Evolutionary conservation across 176 grass and related monocot species (phyloP).

Genomic region (Triticum dicoccoides): DNA sequence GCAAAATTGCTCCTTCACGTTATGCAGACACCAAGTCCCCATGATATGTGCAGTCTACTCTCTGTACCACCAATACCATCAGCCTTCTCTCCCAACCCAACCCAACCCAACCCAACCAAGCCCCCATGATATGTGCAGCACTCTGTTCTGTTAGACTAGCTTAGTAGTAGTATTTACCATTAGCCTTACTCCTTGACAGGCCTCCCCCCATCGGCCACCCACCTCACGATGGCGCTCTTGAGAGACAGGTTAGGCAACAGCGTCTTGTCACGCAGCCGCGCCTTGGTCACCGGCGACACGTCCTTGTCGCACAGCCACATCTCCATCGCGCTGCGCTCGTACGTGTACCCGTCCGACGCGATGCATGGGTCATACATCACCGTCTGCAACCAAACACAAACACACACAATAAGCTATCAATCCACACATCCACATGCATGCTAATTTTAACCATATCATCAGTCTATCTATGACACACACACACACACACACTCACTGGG

Average conservation of each 20-base stretch:
- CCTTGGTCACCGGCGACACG: constrained; percentile 37
- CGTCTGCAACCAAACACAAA: constrained; percentile 31
- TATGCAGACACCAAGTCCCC: no score
- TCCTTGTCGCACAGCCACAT: constrained; percentile 42
- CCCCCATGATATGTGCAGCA: background rate
- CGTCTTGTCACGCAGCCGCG: constrained; percentile 23
- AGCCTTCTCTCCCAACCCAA: background rate
- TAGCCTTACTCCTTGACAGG: background rate
- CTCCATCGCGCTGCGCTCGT: constrained; percentile 66
- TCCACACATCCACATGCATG: background rate
- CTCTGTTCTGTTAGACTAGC: background rate
- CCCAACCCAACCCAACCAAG: background rate
- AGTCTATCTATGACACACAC: background rate
- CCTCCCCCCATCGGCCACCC: constrained; percentile 10
- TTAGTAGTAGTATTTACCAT: background rate
- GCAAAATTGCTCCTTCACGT: background rate
- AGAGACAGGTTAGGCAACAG: constrained; percentile 18
- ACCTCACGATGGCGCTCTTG: constrained; percentile 24
- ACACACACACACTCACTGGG: background rate
- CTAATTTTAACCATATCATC: background rate
- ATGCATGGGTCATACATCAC: constrained; percentile 72
- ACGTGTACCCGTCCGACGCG: constrained; percentile 72
- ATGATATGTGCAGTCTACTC: background rate
- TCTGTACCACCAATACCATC: background rate
- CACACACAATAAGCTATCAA: background rate